Percentiles rank a stretch among this genome's conserved stretches.
Evolutionary conservation across 164 flowering plant genomes (phyloP).

Genomic region (Brasenia schreberi): DNA sequence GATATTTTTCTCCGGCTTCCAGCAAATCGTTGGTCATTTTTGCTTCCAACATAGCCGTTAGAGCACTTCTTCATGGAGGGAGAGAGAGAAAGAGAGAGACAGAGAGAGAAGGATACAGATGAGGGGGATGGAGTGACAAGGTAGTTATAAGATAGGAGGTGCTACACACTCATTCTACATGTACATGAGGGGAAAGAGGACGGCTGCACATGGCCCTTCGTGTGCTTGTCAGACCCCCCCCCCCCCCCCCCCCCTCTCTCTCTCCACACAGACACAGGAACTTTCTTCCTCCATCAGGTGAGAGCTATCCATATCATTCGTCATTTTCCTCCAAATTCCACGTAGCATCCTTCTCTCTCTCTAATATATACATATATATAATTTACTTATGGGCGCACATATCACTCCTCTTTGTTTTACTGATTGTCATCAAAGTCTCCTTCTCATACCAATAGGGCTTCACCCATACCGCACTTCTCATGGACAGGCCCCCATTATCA

Average conservation of each 20-base stretch:
- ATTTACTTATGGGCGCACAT: too few relatives aligned
- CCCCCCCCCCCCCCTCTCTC: background rate
- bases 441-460: too few relatives aligned
- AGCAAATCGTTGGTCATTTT: background rate
- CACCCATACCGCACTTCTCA: too few relatives aligned
- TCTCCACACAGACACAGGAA: background rate
- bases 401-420: too few relatives aligned
- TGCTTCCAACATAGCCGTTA: background rate
- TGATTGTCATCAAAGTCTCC: too few relatives aligned
- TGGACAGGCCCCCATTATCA: too few relatives aligned
- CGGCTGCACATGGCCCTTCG: background rate
- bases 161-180: too few relatives aligned
- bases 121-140: background rate
- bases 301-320: background rate
- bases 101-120: background rate
- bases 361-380: too few relatives aligned
- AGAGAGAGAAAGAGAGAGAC: background rate
- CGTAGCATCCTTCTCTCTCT: background rate
- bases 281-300: too few relatives aligned
- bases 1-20: background rate
- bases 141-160: too few relatives aligned
- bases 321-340: background rate
- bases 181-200: background rate
- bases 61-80: background rate
- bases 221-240: background rate